These are phyloP conservation scores for Trichophyton benhamiae DNA, from an alignment of 2,329 filamentous ascomycete genomes.

Conservation along the genomic window DNA sequence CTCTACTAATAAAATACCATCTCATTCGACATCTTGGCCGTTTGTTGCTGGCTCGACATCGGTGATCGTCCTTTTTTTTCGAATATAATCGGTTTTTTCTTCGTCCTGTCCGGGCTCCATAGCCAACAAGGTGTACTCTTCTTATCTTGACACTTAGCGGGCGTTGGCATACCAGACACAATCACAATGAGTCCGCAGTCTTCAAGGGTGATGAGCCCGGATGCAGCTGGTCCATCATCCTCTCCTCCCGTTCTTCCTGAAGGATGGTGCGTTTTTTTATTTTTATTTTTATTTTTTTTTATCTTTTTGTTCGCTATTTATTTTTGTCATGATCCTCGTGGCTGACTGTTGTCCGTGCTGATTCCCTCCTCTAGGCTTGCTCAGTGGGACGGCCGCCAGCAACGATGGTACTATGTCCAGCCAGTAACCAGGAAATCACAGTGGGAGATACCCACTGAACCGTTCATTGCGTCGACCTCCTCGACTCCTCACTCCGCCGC, in stretches of 20 bases:
- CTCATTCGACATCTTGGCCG: neutral
- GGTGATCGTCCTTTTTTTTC: neutral
- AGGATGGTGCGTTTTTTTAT: slow-evolving; percentile 25
- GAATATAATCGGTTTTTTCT: neutral
- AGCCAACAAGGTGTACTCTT: neutral
- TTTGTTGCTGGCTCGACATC: slow-evolving; percentile 1
- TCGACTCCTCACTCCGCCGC: slow-evolving; percentile 18
- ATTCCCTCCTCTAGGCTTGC: slow-evolving; percentile 22
- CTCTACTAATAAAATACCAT: neutral
- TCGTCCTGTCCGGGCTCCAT: neutral
- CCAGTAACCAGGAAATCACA: slow-evolving; percentile 28
- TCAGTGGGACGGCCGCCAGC: slow-evolving; percentile 28
- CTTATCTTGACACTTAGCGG: no score
- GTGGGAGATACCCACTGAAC: slow-evolving; percentile 32
- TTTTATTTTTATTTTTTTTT: neutral
- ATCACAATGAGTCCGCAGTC: slow-evolving; percentile 13
- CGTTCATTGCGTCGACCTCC: slow-evolving; percentile 25
- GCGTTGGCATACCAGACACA: neutral
- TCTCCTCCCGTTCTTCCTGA: slow-evolving; percentile 28
- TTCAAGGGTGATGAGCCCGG: slow-evolving; percentile 18
- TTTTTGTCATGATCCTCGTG: no score
- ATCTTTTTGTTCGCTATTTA: neutral
- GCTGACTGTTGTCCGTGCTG: neutral
- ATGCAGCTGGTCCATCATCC: slow-evolving; percentile 28
- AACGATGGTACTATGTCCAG: slow-evolving; percentile 31